Conservation (phyloP, 768 basidiomycete genomes). For the Lanmaoa pseudosensibilis region DNA sequence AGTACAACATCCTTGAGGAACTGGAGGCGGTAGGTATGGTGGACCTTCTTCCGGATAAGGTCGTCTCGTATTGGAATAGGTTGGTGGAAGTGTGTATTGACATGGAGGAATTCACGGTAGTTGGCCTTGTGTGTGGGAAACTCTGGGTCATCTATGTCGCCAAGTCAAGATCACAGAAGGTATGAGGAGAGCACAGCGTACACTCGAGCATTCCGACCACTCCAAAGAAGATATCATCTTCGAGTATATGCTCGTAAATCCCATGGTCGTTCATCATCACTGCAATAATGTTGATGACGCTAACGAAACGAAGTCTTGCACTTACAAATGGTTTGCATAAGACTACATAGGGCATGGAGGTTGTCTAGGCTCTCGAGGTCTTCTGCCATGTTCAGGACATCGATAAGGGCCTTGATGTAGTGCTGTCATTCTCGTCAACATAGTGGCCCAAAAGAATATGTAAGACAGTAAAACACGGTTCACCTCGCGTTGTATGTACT, state of each 20-base stretch:
- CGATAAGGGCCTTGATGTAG: constrained; percentile 84
- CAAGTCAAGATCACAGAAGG: constrained; percentile 14
- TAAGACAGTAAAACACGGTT: constrained; percentile 24
- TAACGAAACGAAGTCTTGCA: constrained; percentile 8
- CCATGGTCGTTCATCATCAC: constrained; percentile 94
- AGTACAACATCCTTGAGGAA: constrained; percentile 99
- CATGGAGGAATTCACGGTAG: constrained; percentile 89
- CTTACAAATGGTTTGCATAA: constrained; percentile 94
- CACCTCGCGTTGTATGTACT: constrained; percentile 85
- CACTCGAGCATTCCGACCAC: constrained; percentile 98
- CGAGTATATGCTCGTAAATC: constrained; percentile 92
- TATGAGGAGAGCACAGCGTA: constrained; percentile 41
- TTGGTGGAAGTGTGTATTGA: constrained; percentile 83
- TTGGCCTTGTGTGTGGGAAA: constrained; percentile 96
- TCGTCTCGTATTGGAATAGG: constrained; percentile 82
- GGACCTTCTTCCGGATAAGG: constrained; percentile 80
- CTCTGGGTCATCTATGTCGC: constrained; percentile 83
- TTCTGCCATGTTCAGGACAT: constrained; percentile 85
- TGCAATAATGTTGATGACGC: constrained; percentile 31
- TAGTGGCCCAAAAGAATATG: neutral
- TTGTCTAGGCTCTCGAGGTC: constrained; percentile 90
- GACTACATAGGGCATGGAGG: constrained; percentile 83
- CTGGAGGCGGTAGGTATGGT: constrained; percentile 95
- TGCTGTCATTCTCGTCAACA: constrained; percentile 47
- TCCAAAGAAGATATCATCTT: constrained; percentile 89